Base-by-base conservation (phyloP, 2,329 filamentous ascomycete species). In the Arthroderma sp. region DNA sequence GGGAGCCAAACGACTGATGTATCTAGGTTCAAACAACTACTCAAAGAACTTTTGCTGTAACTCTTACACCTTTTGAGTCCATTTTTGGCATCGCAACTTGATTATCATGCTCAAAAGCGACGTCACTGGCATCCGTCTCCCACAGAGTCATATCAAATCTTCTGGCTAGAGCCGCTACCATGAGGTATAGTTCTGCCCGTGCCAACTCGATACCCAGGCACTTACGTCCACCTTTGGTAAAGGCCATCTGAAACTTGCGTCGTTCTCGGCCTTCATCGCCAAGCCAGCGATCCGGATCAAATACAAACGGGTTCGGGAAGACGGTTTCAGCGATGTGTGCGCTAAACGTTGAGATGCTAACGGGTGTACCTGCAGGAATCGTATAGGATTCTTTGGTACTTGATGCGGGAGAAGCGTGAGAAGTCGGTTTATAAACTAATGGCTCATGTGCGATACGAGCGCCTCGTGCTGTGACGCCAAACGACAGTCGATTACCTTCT, bases 401-500 rank as follows among this genome's bases (percentile, higher is more conserved):
- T 34, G 32, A 34, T 34, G 32, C n/a, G 32, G 32, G 32, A 34
- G 32, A 9, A 34, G 32, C 32, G 32, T 34, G 32, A 3, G 32
- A 34, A 34, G 32, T 34, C 3, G 32, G 32, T 3, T 34, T 34
- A 34, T 34, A 34, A 34, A 34, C 32, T 3, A 34, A 22, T 10
- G 29, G 28, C 15, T 47, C 45, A 7, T 42, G 46, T 9, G 38
- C 37, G 9, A 44, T 28, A 52, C 50, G 22, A 51, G 58, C 45
- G 55, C 56, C 41, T 55, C 55, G 33, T 50, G 53, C 48, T 45
- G 53, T 33, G 1, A 61, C 58, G 1, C 59, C 61, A n/a, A 65
- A 65, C 27, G 61, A 58, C 4, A 69, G 45, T 1, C 67, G 58
- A 9, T 67, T 50, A 1, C 57, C 52, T 34, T 69, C 66, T 31